These are phyloP conservation scores for Termitomyces sp. DNA, from an alignment of 768 basidiomycete genomes.

Conservation along the genomic window DNA sequence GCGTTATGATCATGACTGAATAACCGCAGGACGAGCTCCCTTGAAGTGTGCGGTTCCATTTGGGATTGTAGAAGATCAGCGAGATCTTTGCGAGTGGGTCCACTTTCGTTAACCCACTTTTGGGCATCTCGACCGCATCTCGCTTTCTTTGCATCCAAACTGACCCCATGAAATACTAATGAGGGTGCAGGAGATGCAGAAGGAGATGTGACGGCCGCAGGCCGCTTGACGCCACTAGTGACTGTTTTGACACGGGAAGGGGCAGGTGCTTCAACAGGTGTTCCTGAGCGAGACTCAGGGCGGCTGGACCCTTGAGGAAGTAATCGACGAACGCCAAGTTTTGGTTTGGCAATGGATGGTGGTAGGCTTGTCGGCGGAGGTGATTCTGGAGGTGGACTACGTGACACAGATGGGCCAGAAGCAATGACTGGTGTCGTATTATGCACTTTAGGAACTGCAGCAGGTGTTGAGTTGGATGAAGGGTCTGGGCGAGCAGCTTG, in stretches of 20 bases:
- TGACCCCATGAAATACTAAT: constrained; percentile 47
- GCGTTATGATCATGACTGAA: constrained; percentile 97
- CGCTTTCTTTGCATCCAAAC: constrained; percentile 56
- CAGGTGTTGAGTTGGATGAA: constrained; percentile 4
- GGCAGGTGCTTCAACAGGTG: constrained; percentile 26
- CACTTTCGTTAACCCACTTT: constrained; percentile 83
- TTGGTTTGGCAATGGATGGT: constrained; percentile 37
- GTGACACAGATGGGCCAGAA: constrained; percentile 22
- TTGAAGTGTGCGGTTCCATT: constrained; percentile 82
- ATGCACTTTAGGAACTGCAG: not conserved
- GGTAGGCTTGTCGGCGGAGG: constrained; percentile 30
- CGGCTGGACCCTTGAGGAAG: constrained; percentile 57
- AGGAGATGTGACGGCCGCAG: constrained; percentile 24
- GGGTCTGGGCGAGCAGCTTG: constrained; percentile 69
- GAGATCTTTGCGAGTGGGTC: constrained; percentile 80
- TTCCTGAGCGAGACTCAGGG: constrained; percentile 45
- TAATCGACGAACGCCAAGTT: constrained; percentile 67
- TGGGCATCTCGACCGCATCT: constrained; percentile 71
- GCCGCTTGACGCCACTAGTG: constrained; percentile 38
- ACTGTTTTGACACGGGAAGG: constrained; percentile 29
- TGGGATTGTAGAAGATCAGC: constrained; percentile 83
- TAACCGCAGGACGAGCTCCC: constrained; percentile 67
- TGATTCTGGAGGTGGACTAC: constrained; percentile 41
- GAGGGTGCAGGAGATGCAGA: constrained; percentile 28
- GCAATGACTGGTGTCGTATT: constrained; percentile 20